phyloP scores from a whole-genome alignment of 805 yeast genomes.

The Vanderwaltozyma polyspora region DNA sequence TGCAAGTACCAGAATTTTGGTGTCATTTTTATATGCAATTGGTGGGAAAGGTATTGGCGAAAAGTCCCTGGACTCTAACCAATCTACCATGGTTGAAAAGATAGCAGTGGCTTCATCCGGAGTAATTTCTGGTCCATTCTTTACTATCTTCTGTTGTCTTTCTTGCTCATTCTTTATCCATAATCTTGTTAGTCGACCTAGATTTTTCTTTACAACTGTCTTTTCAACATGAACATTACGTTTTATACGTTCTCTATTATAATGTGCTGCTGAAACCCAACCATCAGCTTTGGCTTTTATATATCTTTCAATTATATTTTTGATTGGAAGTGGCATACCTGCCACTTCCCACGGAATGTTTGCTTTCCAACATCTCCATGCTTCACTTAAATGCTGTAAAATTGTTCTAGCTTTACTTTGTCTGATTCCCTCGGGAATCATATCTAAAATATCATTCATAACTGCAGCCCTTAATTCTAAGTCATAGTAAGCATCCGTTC shows the following conservation, averaged over 20 bases:
- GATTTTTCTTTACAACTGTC: conserved; percentile 83
- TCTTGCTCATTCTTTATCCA: conserved; percentile 93
- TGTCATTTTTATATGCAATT: conserved; percentile 81
- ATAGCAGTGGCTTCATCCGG: conserved; percentile 84
- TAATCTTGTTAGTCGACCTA: conserved; percentile 81
- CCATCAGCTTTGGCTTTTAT: conserved; percentile 94
- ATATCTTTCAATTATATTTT: conserved; percentile 74
- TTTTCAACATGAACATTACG: conserved; percentile 91
- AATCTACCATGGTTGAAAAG: conserved; percentile 77
- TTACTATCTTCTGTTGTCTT: conserved; percentile 65
- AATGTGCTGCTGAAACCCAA: conserved; percentile 89
- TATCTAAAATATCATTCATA: conserved; percentile 88
- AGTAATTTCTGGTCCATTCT: conserved; percentile 76
- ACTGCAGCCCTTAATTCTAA: conserved; percentile 88
- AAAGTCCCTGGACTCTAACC: conserved; percentile 79
- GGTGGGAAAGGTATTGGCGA: conserved; percentile 93
- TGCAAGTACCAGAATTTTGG: conserved; percentile 80
- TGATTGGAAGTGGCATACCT: conserved; percentile 87
- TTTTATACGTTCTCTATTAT: conserved; percentile 78
- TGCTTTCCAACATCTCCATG: conserved; percentile 99
- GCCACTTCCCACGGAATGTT: conserved; percentile 97
- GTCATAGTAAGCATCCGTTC: conserved; percentile 91
- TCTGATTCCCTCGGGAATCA: conserved; percentile 91
- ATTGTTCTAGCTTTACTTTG: conserved; percentile 80
- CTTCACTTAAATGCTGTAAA: conserved; percentile 89